Percentiles rank a stretch among this genome's conserved stretches.
Conservation (phyloP, 192 early-diverging fungal genomes). For the Coemansia sp. region DNA sequence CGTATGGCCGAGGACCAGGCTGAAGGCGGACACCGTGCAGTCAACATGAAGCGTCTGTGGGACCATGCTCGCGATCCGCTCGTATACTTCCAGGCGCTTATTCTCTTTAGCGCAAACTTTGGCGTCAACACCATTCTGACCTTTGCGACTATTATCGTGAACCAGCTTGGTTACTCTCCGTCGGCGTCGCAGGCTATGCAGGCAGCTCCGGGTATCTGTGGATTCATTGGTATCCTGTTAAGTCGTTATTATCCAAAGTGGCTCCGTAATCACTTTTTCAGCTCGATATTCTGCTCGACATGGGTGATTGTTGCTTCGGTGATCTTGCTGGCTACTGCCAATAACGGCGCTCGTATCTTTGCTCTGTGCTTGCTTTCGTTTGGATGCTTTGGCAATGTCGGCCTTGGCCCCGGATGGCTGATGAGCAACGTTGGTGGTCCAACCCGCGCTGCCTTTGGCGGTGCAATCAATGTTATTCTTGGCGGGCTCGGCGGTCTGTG, state of each 20-base stretch:
- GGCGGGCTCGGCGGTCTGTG: slow-evolving; percentile 48
- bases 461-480: slow-evolving; percentile 43
- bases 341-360: slow-evolving; percentile 48
- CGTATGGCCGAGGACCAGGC: slow-evolving; percentile 38
- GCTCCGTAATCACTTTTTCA: slow-evolving; percentile 35
- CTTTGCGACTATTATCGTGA: slow-evolving; percentile 45
- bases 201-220: slow-evolving; percentile 42
- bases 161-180: slow-evolving; percentile 36
- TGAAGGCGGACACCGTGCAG: slow-evolving; percentile 30
- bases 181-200: slow-evolving; percentile 47
- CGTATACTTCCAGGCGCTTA: slow-evolving; percentile 32
- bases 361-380: slow-evolving; percentile 48
- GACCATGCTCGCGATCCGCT: slow-evolving; percentile 29
- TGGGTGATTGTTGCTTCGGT: slow-evolving; percentile 38
- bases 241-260: slow-evolving; percentile 40
- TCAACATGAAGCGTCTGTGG: slow-evolving; percentile 23
- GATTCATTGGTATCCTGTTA: slow-evolving; percentile 32
- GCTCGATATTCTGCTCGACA: slow-evolving; percentile 39
- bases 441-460: slow-evolving; percentile 33
- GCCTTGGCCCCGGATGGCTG: slow-evolving; percentile 47
- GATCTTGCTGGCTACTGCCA: slow-evolving; percentile 34
- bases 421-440: slow-evolving; percentile 53
- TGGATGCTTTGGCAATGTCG: slow-evolving; percentile 48
- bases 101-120: slow-evolving; percentile 47
- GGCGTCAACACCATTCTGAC: slow-evolving; percentile 51